Base-by-base conservation (phyloP, 1,284 basidiomycete genomes). In the Limonomyces culmigenus region DNA sequence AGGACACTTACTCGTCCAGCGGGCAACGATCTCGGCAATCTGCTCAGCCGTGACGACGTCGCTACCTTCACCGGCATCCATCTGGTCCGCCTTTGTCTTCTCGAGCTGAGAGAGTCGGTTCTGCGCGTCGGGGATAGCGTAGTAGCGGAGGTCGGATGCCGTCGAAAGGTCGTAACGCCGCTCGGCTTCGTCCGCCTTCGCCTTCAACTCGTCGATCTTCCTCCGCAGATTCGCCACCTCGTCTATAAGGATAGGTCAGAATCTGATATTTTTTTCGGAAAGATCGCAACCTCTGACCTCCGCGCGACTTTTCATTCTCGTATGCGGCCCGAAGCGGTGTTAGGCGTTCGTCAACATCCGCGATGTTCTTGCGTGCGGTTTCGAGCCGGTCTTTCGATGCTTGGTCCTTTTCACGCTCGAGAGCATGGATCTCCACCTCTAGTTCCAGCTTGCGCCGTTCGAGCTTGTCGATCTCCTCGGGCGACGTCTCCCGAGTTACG, bases 141-240 rank as follows among this genome's bases (percentile, higher is more conserved):
- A 89, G 59, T 91, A 95, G 38, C 81, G 77, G 42, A 97, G 61
- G 53, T 97, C 93, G 36, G 89, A 89, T 6, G 85, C 86, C 3
- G 83, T 83, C 1, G 73, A 71, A 38, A 93, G 70, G 49, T 91
- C 87, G 48, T 72, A 78, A 52, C 78, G 73, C 53, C 93, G 67
- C 55, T 97, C 89, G 5, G 93, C 93, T 34, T 95, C 89, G 46
- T 95, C 88, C 0, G 86, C 81, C 62, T 97, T 98, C 16, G 81
- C 77, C 45, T 77, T 83, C 30, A 98, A 65, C 43, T 95, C 86
- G 47, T 98, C 95, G 35, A 98, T 88, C 57, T 71, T 83, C 49
- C 74, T 70, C 36, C 87, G 72, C 21, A 87, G 67, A 3, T 67
- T 59, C 46, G 84, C 81, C 46, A 97, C 74, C 50, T 95, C 81